Percentiles rank a stretch among this genome's conserved stretches.
Evolutionary conservation across 1,139 yeast genomes (phyloP).

Genomic region (Hyphopichia khmerensis): DNA sequence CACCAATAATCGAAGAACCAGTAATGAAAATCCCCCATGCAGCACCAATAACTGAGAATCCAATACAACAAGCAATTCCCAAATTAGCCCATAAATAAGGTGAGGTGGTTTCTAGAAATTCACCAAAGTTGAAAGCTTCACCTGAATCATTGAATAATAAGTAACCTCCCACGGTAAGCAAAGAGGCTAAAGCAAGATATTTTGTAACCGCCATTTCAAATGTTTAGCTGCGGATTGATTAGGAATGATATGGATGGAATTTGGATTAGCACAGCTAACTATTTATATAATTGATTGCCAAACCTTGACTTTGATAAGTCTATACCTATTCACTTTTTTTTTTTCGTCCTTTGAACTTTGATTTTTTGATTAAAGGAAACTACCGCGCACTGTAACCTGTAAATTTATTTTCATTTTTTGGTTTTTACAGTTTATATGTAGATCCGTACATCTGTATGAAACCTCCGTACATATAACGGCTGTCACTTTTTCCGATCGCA

Average conservation of each 20-base stretch:
- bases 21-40: conserved; percentile 99
- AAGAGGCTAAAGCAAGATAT: conserved; percentile 26
- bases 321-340: too few species aligned
- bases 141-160: conserved; percentile 92
- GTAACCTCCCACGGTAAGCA: conserved; percentile 50
- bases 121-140: conserved; percentile 86
- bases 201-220: conserved; percentile 7
- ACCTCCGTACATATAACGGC: too few species aligned
- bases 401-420: too few species aligned
- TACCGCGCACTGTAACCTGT: neutral
- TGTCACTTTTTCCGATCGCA: too few species aligned
- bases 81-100: conserved; percentile 97
- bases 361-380: neutral
- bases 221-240: neutral
- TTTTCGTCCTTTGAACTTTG: neutral
- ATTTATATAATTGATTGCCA: neutral
- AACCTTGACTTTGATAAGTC: neutral
- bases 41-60: conserved; percentile 94
- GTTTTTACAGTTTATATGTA: neutral
- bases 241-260: too few species aligned
- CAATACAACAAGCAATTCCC: conserved; percentile 92
- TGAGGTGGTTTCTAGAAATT: conserved; percentile 78
- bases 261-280: neutral
- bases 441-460: too few species aligned
- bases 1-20: conserved; percentile 93